Evolutionary conservation across 169 alveolate species (phyloP).

Genomic region (Eimeria falciformis): DNA sequence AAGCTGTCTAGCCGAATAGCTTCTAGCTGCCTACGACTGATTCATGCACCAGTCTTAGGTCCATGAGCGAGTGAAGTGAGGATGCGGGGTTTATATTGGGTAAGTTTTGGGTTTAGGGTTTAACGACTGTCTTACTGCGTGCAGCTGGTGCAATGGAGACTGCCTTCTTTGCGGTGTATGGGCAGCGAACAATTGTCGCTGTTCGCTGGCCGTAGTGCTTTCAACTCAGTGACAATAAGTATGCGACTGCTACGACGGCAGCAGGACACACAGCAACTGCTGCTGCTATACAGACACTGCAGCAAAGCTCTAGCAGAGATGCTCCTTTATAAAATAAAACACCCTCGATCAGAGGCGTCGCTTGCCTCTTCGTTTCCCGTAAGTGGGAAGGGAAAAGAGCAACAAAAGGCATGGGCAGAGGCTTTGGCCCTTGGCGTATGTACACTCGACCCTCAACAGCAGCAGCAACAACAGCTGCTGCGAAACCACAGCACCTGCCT

Average conservation of each 20-base stretch:
- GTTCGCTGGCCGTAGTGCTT: constrained; percentile 56
- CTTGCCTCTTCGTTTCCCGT: not conserved
- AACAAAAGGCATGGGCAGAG: constrained; percentile 36
- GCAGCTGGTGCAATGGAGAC: constrained; percentile 73
- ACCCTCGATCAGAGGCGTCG: not conserved
- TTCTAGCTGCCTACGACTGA: too few species aligned
- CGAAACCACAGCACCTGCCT: constrained; percentile 57
- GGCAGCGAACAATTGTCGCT: constrained; percentile 66
- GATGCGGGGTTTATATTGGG: not conserved
- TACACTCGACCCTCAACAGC: constrained; percentile 61
- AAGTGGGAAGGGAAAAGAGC: not conserved
- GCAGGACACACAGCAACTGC: constrained; percentile 48
- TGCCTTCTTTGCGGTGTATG: constrained; percentile 71
- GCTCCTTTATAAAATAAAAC: constrained; percentile 30
- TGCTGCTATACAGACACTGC: constrained; percentile 66
- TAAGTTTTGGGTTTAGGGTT: constrained; percentile 1
- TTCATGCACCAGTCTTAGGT: too few species aligned
- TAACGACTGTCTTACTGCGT: not conserved
- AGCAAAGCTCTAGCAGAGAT: constrained; percentile 52
- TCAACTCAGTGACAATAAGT: constrained; percentile 51
- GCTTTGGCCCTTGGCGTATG: constrained; percentile 61
- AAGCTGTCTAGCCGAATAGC: not conserved
- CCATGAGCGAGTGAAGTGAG: not conserved
- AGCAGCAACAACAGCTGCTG: constrained; percentile 64
- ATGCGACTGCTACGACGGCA: constrained; percentile 64